A percentile compares a stretch with the other conserved stretches of the same genome.
These are phyloP conservation scores for Talaromyces marneffei DNA, from an alignment of 2,329 filamentous ascomycete species.

Conservation along the genomic window DNA sequence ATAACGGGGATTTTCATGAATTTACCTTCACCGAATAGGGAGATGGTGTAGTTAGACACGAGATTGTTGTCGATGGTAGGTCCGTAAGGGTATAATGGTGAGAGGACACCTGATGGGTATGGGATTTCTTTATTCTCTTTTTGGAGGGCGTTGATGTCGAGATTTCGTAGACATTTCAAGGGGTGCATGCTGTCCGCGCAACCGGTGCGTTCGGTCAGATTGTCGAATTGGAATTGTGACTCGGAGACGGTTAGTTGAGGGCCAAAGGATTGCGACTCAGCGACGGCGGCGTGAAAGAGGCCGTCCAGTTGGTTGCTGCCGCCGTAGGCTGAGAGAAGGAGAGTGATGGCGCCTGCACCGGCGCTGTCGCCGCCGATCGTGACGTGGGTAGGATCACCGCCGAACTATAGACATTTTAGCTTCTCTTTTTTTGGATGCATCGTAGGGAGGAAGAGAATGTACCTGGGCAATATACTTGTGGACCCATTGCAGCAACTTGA, in stretches of 20 bases:
- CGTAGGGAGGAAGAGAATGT: not conserved
- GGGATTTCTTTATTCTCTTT: slow-evolving; percentile 41
- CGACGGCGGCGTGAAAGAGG: slow-evolving; percentile 50
- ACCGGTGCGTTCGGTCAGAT: slow-evolving; percentile 44
- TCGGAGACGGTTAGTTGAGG: slow-evolving; percentile 44
- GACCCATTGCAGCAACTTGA: slow-evolving; percentile 22
- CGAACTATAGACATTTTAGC: slow-evolving; percentile 23
- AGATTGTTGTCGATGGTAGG: slow-evolving; percentile 49
- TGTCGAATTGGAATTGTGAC: slow-evolving; percentile 50
- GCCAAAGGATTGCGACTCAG: slow-evolving; percentile 51
- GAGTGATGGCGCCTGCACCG: slow-evolving; percentile 44
- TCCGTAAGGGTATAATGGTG: slow-evolving; percentile 48
- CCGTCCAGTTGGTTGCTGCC: slow-evolving; percentile 38
- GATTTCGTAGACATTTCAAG: slow-evolving; percentile 45
- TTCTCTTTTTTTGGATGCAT: not conserved
- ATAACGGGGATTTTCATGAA: slow-evolving; percentile 52
- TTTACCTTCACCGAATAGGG: slow-evolving; percentile 43
- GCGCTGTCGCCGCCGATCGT: slow-evolving; percentile 26
- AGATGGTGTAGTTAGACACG: slow-evolving; percentile 47
- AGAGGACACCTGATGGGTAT: slow-evolving; percentile 38
- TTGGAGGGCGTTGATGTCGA: slow-evolving; percentile 43
- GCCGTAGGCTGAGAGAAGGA: slow-evolving; percentile 55
- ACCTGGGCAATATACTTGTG: slow-evolving; percentile 30
- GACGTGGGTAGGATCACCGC: slow-evolving; percentile 26
- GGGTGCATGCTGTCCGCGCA: slow-evolving; percentile 40